phyloP scores from a whole-genome alignment of 352 stramenopile species.

The Blastocystis sp. region DNA sequence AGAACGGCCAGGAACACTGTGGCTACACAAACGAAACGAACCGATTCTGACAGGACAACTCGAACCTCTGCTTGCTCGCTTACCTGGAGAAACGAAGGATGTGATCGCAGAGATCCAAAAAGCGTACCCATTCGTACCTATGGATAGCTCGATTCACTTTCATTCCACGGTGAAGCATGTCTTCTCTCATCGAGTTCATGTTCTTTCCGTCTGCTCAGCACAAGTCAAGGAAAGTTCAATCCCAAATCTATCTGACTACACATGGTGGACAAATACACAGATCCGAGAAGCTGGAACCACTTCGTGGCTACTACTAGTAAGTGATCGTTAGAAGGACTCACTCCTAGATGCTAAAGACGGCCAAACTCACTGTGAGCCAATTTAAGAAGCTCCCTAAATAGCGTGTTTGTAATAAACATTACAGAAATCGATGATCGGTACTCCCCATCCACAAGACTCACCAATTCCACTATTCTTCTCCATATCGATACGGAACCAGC shows the following conservation, averaged over 20 bases:
- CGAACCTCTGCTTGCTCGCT: background rate
- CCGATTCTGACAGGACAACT: conserved; percentile 31
- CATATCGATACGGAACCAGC: conserved; percentile 83
- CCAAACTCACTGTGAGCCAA: background rate
- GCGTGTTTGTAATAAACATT: conserved; percentile 35
- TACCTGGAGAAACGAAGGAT: background rate
- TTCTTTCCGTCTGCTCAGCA: background rate
- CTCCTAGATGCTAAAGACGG: conserved; percentile 40
- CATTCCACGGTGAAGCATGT: conserved; percentile 13
- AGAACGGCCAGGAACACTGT: background rate
- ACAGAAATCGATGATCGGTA: conserved; percentile 68
- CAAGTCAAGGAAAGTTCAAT: background rate
- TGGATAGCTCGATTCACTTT: background rate
- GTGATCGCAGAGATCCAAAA: background rate
- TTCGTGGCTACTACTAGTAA: background rate
- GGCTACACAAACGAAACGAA: background rate
- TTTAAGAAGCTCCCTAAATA: background rate
- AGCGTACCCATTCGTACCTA: background rate
- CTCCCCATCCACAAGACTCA: conserved; percentile 72
- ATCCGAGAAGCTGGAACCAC: conserved; percentile 16
- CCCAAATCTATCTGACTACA: background rate
- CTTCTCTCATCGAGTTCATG: conserved; percentile 41
- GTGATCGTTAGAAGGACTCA: background rate
- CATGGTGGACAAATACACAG: background rate
- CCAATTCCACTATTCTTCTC: conserved; percentile 81